Conservation (phyloP, 495 filamentous ascomycete species). For the Pyrenula aspistea region DNA sequence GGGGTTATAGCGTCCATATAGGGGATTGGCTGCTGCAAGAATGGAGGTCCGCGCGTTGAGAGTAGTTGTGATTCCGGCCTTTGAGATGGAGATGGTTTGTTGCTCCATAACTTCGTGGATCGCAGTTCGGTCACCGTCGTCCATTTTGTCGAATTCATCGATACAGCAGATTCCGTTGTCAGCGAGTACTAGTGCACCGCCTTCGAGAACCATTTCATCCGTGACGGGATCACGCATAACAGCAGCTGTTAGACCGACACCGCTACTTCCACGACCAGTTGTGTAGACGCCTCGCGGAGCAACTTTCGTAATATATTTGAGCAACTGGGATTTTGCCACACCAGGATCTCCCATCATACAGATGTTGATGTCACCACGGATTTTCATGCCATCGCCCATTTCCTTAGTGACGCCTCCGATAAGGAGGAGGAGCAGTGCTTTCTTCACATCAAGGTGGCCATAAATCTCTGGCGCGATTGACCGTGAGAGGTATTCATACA, state of each 20-base stretch:
- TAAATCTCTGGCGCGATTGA: slow-evolving; percentile 97
- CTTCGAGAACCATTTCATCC: slow-evolving; percentile 97
- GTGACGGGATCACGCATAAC: slow-evolving; percentile 98
- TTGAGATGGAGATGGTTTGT: slow-evolving; percentile 97
- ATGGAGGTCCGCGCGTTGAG: slow-evolving; percentile 95
- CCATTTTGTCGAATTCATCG: slow-evolving; percentile 99
- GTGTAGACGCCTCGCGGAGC: slow-evolving; percentile 96
- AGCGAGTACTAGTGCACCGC: slow-evolving; percentile 86
- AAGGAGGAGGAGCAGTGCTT: slow-evolving; percentile 83
- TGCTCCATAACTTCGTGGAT: slow-evolving; percentile 99
- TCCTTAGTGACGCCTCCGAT: slow-evolving; percentile 95
- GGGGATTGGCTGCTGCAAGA: slow-evolving; percentile 92
- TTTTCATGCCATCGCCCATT: slow-evolving; percentile 96
- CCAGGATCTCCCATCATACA: slow-evolving; percentile 99
- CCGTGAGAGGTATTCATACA: slow-evolving; percentile 87
- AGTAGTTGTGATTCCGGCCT: slow-evolving; percentile 92
- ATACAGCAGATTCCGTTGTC: slow-evolving; percentile 99
- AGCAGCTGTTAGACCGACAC: slow-evolving; percentile 93
- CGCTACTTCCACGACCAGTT: slow-evolving; percentile 88
- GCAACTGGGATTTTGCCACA: slow-evolving; percentile 95
- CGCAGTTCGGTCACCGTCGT: slow-evolving; percentile 87
- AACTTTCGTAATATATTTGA: slow-evolving; percentile 98
- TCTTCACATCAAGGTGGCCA: slow-evolving; percentile 95
- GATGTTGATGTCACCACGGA: slow-evolving; percentile 96
- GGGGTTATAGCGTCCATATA: slow-evolving; percentile 97